These are phyloP conservation scores for Phytopythium sindhum DNA, from an alignment of 352 stramenopile species.

Conservation along the genomic window DNA sequence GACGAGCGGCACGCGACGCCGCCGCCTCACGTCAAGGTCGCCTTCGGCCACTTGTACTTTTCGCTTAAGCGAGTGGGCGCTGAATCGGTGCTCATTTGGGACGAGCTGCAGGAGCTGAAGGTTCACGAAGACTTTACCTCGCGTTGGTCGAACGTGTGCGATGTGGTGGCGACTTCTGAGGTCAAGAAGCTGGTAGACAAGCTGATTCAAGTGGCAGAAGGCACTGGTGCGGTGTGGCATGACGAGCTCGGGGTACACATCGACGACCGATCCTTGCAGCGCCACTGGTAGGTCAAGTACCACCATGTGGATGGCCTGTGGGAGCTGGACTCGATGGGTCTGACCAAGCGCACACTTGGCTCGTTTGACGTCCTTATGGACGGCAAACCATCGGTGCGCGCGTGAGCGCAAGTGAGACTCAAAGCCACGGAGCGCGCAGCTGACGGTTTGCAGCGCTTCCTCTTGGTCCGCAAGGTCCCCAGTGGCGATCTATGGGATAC, in stretches of 20 bases:
- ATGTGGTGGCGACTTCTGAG: constrained; percentile 6
- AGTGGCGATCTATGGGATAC: constrained; percentile 23
- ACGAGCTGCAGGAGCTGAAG: constrained; percentile 25
- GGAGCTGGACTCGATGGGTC: constrained; percentile 17
- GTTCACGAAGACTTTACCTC: constrained; percentile 21
- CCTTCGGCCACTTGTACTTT: constrained; percentile 34
- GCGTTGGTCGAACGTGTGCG: constrained; percentile 34
- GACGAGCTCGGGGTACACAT: constrained; percentile 25
- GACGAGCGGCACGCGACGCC: constrained; percentile 8
- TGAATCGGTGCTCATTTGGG: constrained; percentile 21
- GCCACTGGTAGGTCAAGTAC: constrained; percentile 37
- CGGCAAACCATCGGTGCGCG: constrained; percentile 26
- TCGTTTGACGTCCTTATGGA: constrained; percentile 34
- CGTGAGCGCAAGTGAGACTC: constrained; percentile 22
- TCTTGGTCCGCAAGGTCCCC: constrained; percentile 17
- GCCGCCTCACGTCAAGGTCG: constrained; percentile 16
- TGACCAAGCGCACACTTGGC: constrained; percentile 10
- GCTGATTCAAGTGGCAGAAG: constrained; percentile 22
- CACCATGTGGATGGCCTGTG: constrained; percentile 28
- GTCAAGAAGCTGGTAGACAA: constrained; percentile 23
- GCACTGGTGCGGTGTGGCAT: constrained; percentile 6
- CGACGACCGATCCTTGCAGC: constrained; percentile 2
- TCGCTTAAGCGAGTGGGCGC: constrained; percentile 19
- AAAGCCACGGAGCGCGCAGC: constrained; percentile 6
- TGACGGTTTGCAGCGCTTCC: constrained; percentile 18